phyloP scores from a whole-genome alignment of 2,329 filamentous ascomycete genomes.

The Alternaria triticina region DNA sequence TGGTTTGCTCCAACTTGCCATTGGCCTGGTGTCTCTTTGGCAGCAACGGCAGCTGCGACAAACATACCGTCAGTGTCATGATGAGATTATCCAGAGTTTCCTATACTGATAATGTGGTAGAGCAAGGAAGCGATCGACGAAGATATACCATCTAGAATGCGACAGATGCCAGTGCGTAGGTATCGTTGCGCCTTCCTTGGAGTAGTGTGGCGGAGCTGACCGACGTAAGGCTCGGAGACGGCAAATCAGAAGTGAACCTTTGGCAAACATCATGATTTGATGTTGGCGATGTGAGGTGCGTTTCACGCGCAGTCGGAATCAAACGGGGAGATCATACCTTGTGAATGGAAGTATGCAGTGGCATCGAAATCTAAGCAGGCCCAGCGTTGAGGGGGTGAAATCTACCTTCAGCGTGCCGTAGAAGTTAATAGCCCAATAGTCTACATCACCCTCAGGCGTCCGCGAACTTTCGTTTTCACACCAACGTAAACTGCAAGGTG shows the following conservation, averaged over 20 bases:
- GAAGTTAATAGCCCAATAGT: not conserved
- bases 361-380: not conserved
- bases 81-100: fast-evolving
- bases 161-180: not conserved
- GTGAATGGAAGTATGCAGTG: not conserved
- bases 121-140: not conserved
- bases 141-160: not conserved
- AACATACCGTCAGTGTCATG: slow-evolving; percentile 11
- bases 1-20: slow-evolving; percentile 19
- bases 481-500: not conserved
- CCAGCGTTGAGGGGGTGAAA: not conserved
- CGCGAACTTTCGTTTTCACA: not conserved
- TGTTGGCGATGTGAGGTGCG: not conserved
- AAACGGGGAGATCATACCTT: not conserved
- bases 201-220: not conserved
- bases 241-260: not conserved
- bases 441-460: not conserved
- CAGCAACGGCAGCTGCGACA: slow-evolving; percentile 19
- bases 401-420: not conserved
- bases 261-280: not conserved
- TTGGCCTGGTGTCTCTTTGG: slow-evolving; percentile 20
- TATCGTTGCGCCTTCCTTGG: not conserved
- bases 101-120: not conserved
- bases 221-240: not conserved
- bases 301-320: not conserved